Conservation (phyloP, 228 moss, liverwort and hornwort genomes). For the Sphagnum fallax region DNA sequence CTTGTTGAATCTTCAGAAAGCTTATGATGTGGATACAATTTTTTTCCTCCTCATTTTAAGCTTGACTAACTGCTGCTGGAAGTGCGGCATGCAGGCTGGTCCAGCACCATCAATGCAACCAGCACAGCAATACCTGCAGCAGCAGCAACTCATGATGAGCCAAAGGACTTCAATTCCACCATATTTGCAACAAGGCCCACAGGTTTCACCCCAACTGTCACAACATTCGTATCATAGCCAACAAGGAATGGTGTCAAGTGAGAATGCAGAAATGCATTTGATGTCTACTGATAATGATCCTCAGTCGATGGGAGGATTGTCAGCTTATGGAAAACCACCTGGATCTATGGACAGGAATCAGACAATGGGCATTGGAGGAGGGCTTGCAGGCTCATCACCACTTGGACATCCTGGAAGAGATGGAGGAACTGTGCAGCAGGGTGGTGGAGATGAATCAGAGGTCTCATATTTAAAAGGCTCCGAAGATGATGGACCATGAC, state of each 20-base stretch:
- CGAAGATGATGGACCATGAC: too few species aligned
- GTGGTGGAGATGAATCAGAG: too few species aligned
- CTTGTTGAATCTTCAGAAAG: too few species aligned
- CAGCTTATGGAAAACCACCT: neutral
- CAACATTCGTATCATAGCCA: slow-evolving; percentile 10
- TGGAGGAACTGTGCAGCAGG: slow-evolving; percentile 4
- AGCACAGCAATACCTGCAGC: slow-evolving; percentile 44
- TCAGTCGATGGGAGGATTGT: too few species aligned
- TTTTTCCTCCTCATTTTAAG: neutral
- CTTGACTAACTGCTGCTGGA: neutral
- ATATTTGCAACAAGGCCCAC: slow-evolving; percentile 49
- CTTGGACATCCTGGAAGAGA: neutral
- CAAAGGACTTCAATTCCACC: slow-evolving; percentile 42
- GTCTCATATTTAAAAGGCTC: too few species aligned
- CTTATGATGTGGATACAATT: too few species aligned
- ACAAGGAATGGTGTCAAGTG: slow-evolving; percentile 15
- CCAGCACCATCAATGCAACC: slow-evolving; percentile 42
- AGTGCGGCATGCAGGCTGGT: neutral
- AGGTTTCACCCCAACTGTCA: slow-evolving; percentile 28
- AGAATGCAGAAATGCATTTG: slow-evolving; percentile 16
- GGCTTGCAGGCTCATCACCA: too few species aligned
- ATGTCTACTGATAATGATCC: slow-evolving; percentile 9
- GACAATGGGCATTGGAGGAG: too few species aligned
- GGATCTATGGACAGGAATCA: too few species aligned
- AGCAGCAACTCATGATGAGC: slow-evolving; percentile 50